Conservation (phyloP, 805 yeast genomes). For the Kuraishia borneana region DNA sequence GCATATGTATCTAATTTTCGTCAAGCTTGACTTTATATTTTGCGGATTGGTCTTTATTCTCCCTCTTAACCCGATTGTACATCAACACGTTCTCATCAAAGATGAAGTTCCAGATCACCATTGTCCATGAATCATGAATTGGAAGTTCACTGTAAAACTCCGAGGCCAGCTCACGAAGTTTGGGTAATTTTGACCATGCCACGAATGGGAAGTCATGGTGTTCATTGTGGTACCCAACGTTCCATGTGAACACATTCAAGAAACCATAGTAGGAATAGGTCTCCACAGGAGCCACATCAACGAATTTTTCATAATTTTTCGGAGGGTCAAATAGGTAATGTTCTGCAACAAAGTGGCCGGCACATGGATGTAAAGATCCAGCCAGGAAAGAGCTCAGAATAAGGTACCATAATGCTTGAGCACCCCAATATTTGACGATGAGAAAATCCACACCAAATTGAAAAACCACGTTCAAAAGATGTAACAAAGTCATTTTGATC, state of each 20-base stretch:
- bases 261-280: constrained; percentile 85
- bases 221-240: constrained; percentile 89
- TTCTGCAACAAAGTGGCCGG: constrained; percentile 95
- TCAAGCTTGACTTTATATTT: constrained; percentile 20
- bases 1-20: constrained; percentile 17
- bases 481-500: constrained; percentile 65
- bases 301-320: constrained; percentile 13
- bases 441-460: constrained; percentile 51
- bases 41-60: constrained; percentile 20
- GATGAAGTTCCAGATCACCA: constrained; percentile 63
- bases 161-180: constrained; percentile 51
- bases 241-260: constrained; percentile 73
- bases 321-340: constrained; percentile 69
- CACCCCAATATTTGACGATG: constrained; percentile 52
- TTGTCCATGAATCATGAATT: constrained; percentile 64
- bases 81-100: constrained; percentile 55
- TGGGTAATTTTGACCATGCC: constrained; percentile 77
- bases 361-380: constrained; percentile 87
- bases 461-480: constrained; percentile 50
- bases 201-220: constrained; percentile 93
- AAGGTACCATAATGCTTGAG: constrained; percentile 53
- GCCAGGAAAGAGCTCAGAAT: constrained; percentile 74
- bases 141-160: constrained; percentile 83
- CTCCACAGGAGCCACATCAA: constrained; percentile 52
- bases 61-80: constrained; percentile 76